Base-by-base conservation (phyloP, 1,139 yeast species). In the Debaryomycetaceae sp. region DNA sequence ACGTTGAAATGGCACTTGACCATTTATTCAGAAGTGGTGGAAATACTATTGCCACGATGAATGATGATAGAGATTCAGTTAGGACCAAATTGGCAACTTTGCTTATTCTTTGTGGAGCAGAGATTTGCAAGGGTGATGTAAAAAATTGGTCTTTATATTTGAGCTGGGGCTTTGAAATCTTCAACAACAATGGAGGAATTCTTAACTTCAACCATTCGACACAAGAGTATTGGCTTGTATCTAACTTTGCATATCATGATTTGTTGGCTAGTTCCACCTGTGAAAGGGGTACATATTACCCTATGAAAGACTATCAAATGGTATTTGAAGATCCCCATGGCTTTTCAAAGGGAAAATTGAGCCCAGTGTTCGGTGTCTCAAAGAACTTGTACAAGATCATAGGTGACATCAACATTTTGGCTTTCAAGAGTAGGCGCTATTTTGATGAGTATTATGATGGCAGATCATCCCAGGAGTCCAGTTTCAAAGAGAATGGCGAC, bases 191-290 rank as follows among this genome's bases (percentile, higher is more conserved):
- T 47, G 89, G 88, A 11, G 89, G 88, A 0, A 63, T 80, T 33
- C 73, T 78, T 47, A 73, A 73, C 42, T 70, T 70, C 44, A 68
- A 71, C 47, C 67, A 67, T 36, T 78, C 78, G 55, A 79, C 77
- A 47, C 80, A 77, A 43, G 79, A 79, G 45, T 80, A 82, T 45
- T 87, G 92, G 86, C 67, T 87, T 41, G 79, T 84, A 18, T 78
- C 88, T n/a, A 85, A 83, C 58, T 87, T 83, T 61, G 88, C 89
- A 1, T 87, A 86, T 55, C 95, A 87, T 57, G 95, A 86, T 54
- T 73, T 87, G 31, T 66, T 84, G 47, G 81, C 92, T 1, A 74
- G 82, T 39, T 77, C 85, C 11, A 70, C 72, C 29, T 66, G 74
- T 37, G 79, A 77, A 40, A 56, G 82, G 36, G 81, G 81, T 1